Evolutionary conservation across 1,139 yeast species (phyloP).

Genomic region (Yamadazyma diddensiae): DNA sequence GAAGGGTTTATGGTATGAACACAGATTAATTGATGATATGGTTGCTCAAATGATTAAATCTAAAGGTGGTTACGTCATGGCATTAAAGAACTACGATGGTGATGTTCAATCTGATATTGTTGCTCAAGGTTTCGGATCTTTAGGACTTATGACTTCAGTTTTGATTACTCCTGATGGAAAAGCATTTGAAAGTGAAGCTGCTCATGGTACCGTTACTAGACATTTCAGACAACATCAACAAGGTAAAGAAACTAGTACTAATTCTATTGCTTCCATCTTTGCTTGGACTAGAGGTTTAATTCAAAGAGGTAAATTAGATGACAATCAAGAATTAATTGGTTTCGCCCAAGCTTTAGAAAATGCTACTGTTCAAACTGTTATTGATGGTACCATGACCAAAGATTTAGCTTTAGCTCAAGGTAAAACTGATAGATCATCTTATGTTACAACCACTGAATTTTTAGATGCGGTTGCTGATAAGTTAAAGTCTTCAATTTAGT

Average conservation of each 20-base stretch:
- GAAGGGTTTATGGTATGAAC: slow-evolving; percentile 89
- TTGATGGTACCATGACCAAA: slow-evolving; percentile 90
- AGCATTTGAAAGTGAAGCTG: slow-evolving; percentile 94
- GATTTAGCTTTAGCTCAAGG: slow-evolving; percentile 90
- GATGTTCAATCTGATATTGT: slow-evolving; percentile 96
- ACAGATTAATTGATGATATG: slow-evolving; percentile 95
- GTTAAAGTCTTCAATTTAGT: slow-evolving; percentile 4
- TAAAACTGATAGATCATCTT: slow-evolving; percentile 72
- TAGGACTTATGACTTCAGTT: slow-evolving; percentile 95
- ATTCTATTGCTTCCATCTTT: slow-evolving; percentile 95
- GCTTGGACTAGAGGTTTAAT: slow-evolving; percentile 95
- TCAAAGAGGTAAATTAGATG: slow-evolving; percentile 87
- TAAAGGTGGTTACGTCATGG: slow-evolving; percentile 90
- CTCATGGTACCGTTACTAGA: slow-evolving; percentile 97
- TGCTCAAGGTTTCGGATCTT: slow-evolving; percentile 96
- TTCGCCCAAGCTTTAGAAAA: slow-evolving; percentile 78
- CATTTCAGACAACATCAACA: slow-evolving; percentile 93
- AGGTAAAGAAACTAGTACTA: slow-evolving; percentile 97
- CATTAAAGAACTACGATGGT: slow-evolving; percentile 96
- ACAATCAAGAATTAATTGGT: slow-evolving; percentile 75
- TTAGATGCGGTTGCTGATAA: slow-evolving; percentile 63
- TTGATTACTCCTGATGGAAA: slow-evolving; percentile 93
- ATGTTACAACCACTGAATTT: slow-evolving; percentile 89
- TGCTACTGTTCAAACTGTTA: slow-evolving; percentile 84
- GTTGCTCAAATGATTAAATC: slow-evolving; percentile 98